Evolutionary conservation across 2,329 filamentous ascomycete species (phyloP), one percentile per base, ranked within the genome.

Genomic region (Alternaria angustiovoidea): DNA sequence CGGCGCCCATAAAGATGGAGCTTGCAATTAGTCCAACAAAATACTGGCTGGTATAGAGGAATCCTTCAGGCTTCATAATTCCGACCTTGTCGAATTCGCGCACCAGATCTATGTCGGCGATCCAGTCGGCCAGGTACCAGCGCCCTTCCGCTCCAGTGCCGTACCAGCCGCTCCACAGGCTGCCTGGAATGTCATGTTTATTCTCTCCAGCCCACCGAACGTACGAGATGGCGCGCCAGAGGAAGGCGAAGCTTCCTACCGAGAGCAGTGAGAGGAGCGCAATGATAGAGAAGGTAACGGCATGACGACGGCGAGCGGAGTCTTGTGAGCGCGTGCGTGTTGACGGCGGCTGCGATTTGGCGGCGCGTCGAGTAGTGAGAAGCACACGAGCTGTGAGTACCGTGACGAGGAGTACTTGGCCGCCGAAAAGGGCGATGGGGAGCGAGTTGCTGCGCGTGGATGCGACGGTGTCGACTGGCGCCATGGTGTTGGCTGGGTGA

Each of bases 1-100:
- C 85, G 39, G 88, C 80, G 2, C 86, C 84, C 30, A 89, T 78
- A 60, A 88, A 84, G 44, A 86, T 76, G 54, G 83, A 85, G 81
- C 85, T 88, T 1, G 85, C 81, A 30, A 85, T 77, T 12, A 83
- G 80, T 28, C 82, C 84, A 12, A 86, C 78, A 59, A 87, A 85
- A 43, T 86, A 80, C 75, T 90, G 87, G 62, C 86, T 86, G 7
- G 84, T 86, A 85, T 88, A 89, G 83, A 87, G 87, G 69, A 87
- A 84, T 16, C 86, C 83, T 49, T 84, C 82, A 4, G 83, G 80
- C 51, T 82, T 85, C 67, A 85, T 84, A 7, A 85, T 80, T 5
- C 87, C 78, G 24, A 87, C 85, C 61, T 86, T 83, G 58, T 87
- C 80, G 11, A 83, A 82, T 71, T 87, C 84, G 8, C 75, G 75